Evolutionary conservation across 2,329 filamentous ascomycete genomes (phyloP).

Genomic region (Cladorrhinum sp.): DNA sequence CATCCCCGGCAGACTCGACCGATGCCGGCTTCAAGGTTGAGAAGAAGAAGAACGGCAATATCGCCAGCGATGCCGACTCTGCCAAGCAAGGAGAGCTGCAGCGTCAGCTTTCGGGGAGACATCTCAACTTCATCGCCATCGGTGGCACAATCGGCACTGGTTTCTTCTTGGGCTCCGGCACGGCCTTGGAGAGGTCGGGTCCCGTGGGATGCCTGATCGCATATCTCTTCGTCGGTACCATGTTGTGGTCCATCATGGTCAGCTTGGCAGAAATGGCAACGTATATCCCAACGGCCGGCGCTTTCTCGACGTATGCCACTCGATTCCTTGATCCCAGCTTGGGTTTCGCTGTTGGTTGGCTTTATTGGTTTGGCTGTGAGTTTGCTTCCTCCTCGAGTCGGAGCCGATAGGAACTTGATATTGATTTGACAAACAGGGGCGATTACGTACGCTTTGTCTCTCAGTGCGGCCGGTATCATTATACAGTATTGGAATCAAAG

Average conservation of each 20-base stretch:
- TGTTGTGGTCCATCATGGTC: slow-evolving; percentile 74
- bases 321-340: slow-evolving; percentile 65
- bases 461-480: slow-evolving; percentile 69
- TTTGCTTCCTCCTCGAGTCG: not conserved
- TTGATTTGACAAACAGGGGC: slow-evolving; percentile 39
- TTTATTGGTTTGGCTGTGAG: slow-evolving; percentile 73
- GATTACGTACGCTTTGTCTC: slow-evolving; percentile 69
- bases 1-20: slow-evolving; percentile 4
- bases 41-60: slow-evolving; percentile 8
- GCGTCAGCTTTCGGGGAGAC: slow-evolving; percentile 32
- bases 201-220: slow-evolving; percentile 66
- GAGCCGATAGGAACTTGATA: not conserved
- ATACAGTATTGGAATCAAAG: slow-evolving; percentile 69
- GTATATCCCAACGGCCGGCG: slow-evolving; percentile 72
- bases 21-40: slow-evolving; percentile 3
- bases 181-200: slow-evolving; percentile 59
- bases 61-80: slow-evolving; percentile 15
- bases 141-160: slow-evolving; percentile 69
- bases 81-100: slow-evolving; percentile 23
- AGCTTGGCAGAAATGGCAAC: slow-evolving; percentile 71
- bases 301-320: slow-evolving; percentile 72
- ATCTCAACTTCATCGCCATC: slow-evolving; percentile 51
- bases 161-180: slow-evolving; percentile 66
- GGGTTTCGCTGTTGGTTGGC: slow-evolving; percentile 66
- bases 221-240: slow-evolving; percentile 65